phyloP scores from a whole-genome alignment of 1,139 yeast species.

The Diutina ranongensis region DNA sequence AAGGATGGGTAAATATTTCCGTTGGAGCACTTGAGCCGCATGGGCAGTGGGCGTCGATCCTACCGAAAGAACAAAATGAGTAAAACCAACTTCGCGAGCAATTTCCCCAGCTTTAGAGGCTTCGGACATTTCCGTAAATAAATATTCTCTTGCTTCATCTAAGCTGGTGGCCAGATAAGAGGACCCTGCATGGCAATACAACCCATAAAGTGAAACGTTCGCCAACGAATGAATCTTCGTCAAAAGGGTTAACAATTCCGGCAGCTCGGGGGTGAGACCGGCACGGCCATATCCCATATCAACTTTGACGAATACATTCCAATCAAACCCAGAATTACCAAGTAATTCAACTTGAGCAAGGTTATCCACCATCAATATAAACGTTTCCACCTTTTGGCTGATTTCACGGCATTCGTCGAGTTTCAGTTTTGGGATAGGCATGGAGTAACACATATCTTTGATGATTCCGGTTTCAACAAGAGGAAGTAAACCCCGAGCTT shows the following conservation, averaged over 20 bases:
- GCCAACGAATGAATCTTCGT: slow-evolving; percentile 6
- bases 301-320: slow-evolving; percentile 48
- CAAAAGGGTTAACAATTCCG: slow-evolving; percentile 20
- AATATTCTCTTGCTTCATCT: slow-evolving; percentile 33
- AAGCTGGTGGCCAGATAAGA: slow-evolving; percentile 44
- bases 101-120: slow-evolving; percentile 42
- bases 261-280: slow-evolving; percentile 32
- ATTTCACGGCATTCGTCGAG: slow-evolving; percentile 40
- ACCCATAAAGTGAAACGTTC: slow-evolving; percentile 43
- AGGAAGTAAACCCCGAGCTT: slow-evolving; percentile 45
- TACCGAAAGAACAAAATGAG: slow-evolving; percentile 37
- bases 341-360: slow-evolving; percentile 42
- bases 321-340: slow-evolving; percentile 20
- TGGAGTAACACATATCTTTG: slow-evolving; percentile 52
- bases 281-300: slow-evolving; percentile 58
- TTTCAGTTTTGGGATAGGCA: slow-evolving; percentile 51
- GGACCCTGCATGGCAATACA: slow-evolving; percentile 75
- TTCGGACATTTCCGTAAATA: slow-evolving; percentile 43
- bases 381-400: slow-evolving; percentile 24
- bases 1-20: slow-evolving; percentile 9
- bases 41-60: slow-evolving; percentile 83
- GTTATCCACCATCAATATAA: slow-evolving; percentile 55
- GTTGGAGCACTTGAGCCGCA: slow-evolving; percentile 14
- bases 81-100: slow-evolving; percentile 13
- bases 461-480: slow-evolving; percentile 34